Percentiles rank a stretch among this genome's conserved stretches.
phyloP scores from a whole-genome alignment of 345 rosid species.

The Heritiera littoralis region DNA sequence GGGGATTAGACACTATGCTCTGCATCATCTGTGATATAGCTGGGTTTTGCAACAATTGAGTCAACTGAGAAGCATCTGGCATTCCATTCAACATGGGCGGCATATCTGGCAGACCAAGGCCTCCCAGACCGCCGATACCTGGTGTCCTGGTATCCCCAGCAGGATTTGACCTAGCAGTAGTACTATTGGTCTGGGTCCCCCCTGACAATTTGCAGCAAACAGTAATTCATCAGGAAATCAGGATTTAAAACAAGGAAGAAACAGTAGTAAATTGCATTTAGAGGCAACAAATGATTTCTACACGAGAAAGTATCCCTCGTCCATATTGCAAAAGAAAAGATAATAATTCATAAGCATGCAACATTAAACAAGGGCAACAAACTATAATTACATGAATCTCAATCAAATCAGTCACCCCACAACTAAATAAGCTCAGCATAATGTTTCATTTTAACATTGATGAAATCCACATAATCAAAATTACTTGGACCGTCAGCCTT shows the following conservation, averaged over 20 bases:
- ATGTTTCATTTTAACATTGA: conserved; percentile 2
- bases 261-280: conserved; percentile 3
- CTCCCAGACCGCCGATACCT: conserved; percentile 61
- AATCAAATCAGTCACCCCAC: conserved; percentile 2
- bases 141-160: conserved; percentile 57
- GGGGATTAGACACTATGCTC: conserved; percentile 70
- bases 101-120: conserved; percentile 64
- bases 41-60: conserved; percentile 87
- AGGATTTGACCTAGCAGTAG: conserved; percentile 52
- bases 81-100: conserved; percentile 49
- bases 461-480: conserved; percentile 1
- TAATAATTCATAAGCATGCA: not conserved
- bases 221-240: not conserved
- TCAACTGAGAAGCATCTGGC: conserved; percentile 63
- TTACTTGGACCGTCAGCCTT: not conserved
- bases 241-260: not conserved
- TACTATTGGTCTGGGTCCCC: conserved; percentile 49
- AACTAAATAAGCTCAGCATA: not conserved
- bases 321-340: not conserved
- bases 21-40: conserved; percentile 86
- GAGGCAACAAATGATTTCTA: not conserved
- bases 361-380: too few relatives aligned
- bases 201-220: conserved; percentile 30
- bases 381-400: not conserved
- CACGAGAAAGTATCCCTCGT: not conserved